Percentiles rank a stretch among this genome's conserved stretches.
phyloP scores from a whole-genome alignment of 1,284 basidiomycete species.

The Pseudozyma hubeiensis region DNA sequence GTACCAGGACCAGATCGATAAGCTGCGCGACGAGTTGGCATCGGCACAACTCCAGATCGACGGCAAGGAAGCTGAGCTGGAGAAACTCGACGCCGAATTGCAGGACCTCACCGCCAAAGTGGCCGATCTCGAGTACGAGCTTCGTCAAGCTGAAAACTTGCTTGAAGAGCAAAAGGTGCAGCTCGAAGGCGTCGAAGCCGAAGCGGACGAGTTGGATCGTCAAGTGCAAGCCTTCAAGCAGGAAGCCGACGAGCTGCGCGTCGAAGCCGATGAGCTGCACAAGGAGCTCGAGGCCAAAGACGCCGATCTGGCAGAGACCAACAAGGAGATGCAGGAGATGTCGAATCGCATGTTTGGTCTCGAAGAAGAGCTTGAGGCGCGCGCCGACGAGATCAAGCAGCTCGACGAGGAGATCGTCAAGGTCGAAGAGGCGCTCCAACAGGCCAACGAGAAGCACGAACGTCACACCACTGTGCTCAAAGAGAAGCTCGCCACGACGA shows the following conservation, averaged over 20 bases:
- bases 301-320: conserved; percentile 70
- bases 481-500: conserved; percentile 38
- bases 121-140: conserved; percentile 58
- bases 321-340: conserved; percentile 74
- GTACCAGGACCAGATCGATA: conserved; percentile 51
- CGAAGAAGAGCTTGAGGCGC: conserved; percentile 53
- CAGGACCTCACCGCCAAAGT: conserved; percentile 49
- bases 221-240: conserved; percentile 52
- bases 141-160: conserved; percentile 45
- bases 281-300: conserved; percentile 55
- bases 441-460: conserved; percentile 68
- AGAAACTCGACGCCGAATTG: conserved; percentile 56
- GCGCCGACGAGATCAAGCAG: conserved; percentile 71
- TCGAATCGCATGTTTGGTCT: conserved; percentile 49
- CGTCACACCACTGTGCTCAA: conserved; percentile 51
- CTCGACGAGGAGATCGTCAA: conserved; percentile 74
- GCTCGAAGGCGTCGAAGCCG: conserved; percentile 68
- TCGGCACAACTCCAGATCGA: conserved; percentile 61
- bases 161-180: conserved; percentile 70
- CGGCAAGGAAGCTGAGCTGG: conserved; percentile 58
- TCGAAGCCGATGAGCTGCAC: conserved; percentile 48
- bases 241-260: conserved; percentile 62
- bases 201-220: conserved; percentile 49
- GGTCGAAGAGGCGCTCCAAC: conserved; percentile 76
- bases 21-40: conserved; percentile 59